These are phyloP conservation scores for Lepidium africanum DNA, from an alignment of 345 rosid species.

Conservation along the genomic window DNA sequence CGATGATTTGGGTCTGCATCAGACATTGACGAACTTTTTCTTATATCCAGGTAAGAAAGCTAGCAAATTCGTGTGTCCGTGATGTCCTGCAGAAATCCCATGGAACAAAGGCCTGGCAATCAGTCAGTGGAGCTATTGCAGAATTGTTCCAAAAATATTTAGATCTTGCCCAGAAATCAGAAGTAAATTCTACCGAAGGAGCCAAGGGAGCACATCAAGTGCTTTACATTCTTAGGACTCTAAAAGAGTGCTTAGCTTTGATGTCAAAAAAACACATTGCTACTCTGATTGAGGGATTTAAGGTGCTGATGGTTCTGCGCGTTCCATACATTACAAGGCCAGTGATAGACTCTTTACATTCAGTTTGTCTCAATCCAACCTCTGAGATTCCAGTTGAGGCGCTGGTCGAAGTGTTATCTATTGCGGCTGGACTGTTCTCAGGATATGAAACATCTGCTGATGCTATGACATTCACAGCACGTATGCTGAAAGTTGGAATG, in stretches of 20 bases:
- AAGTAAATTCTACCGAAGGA: constrained; percentile 38
- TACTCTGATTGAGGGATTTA: constrained; percentile 51
- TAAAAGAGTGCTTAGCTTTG: constrained; percentile 74
- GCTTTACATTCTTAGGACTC: constrained; percentile 51
- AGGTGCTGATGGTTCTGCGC: constrained; percentile 50
- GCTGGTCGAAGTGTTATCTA: constrained; percentile 55
- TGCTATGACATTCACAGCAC: constrained; percentile 63
- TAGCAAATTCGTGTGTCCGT: constrained; percentile 50
- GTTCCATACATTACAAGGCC: constrained; percentile 64
- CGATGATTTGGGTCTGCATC: neutral
- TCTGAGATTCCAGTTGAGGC: constrained; percentile 57
- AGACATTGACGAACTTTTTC: neutral
- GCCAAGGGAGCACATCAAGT: constrained; percentile 76
- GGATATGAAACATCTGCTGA: constrained; percentile 60
- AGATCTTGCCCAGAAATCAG: constrained; percentile 63
- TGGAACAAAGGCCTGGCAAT: constrained; percentile 38
- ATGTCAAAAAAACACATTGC: constrained; percentile 51
- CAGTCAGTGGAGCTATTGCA: constrained; percentile 71
- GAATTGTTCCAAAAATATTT: constrained; percentile 58
- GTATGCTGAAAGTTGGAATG: constrained; percentile 73
- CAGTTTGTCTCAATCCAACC: constrained; percentile 46
- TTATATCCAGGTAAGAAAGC: constrained; percentile 60
- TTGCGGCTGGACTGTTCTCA: constrained; percentile 46
- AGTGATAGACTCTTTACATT: constrained; percentile 60
- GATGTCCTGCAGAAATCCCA: constrained; percentile 51